Conservation (phyloP, 257 asterid genomes). For the Parsonsia alboflavescens region DNA sequence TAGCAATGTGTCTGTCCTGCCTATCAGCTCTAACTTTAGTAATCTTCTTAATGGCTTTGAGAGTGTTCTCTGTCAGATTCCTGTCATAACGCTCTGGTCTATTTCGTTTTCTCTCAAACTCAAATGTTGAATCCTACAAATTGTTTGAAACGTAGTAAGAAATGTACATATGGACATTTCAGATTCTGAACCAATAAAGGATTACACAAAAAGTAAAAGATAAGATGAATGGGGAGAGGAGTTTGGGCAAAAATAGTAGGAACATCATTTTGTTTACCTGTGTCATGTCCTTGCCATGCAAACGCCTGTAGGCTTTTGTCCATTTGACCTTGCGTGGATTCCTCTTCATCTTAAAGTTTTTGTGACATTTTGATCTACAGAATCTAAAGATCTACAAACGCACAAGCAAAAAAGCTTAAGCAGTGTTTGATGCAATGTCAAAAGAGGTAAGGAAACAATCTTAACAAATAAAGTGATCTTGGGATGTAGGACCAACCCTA, state of each 20-base stretch:
- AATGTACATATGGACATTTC: neutral
- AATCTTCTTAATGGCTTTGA: conserved; percentile 75
- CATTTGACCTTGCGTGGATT: conserved; percentile 89
- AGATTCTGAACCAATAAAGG: too few species aligned
- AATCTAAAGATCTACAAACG: conserved; percentile 68
- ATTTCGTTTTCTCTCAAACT: conserved; percentile 84
- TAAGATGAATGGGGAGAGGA: neutral
- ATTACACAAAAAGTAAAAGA: neutral
- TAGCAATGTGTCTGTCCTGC: conserved; percentile 44
- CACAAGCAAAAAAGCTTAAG: neutral
- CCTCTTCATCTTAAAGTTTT: conserved; percentile 95
- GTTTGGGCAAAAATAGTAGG: neutral
- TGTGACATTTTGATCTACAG: conserved; percentile 87
- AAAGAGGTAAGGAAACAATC: neutral
- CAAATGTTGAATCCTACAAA: conserved; percentile 82
- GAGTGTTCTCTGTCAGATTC: conserved; percentile 55
- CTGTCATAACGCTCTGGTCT: conserved; percentile 88
- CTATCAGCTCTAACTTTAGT: conserved; percentile 71
- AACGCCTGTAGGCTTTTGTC: conserved; percentile 86
- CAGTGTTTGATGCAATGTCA: neutral
- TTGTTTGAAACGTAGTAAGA: conserved; percentile 7
- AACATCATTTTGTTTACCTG: conserved; percentile 40
- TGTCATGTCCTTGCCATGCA: conserved; percentile 93
- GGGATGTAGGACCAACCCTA: neutral
- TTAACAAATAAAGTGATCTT: neutral